Conservation (phyloP, 192 early-diverging fungal genomes). For the Fimicolochytrium jonesii region DNA sequence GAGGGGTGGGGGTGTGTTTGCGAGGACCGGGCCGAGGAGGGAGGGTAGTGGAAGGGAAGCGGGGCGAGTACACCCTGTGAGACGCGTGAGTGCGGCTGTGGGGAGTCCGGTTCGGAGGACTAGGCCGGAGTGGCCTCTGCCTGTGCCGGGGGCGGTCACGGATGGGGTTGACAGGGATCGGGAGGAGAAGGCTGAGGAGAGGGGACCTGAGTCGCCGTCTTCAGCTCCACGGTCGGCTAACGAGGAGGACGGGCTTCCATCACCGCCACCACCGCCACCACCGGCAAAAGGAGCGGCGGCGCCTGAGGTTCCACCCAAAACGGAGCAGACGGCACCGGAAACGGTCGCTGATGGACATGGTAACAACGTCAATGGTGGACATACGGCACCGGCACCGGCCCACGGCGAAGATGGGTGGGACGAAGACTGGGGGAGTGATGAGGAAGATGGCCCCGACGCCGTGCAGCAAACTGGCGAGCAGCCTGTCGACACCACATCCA, state of each 20-base stretch:
- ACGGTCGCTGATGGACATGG: neutral
- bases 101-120: neutral
- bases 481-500: no score
- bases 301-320: neutral
- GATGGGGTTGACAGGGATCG: no score
- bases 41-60: no score
- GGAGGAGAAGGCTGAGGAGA: no score
- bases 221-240: neutral
- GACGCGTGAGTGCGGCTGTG: neutral
- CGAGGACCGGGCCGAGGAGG: slow-evolving; percentile 16
- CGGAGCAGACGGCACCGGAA: neutral
- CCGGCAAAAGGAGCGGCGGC: neutral
- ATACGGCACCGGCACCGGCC: no score
- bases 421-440: neutral
- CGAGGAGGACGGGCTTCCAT: neutral
- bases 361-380: no score
- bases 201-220: no score
- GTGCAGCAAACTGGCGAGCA: neutral
- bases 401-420: neutral
- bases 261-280: neutral
- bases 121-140: neutral
- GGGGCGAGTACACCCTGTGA: no score
- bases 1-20: slow-evolving; percentile 5
- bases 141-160: no score
- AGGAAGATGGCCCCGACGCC: neutral